Conservation (phyloP, 495 filamentous ascomycete genomes). For the Penicillium cataractarum region DNA sequence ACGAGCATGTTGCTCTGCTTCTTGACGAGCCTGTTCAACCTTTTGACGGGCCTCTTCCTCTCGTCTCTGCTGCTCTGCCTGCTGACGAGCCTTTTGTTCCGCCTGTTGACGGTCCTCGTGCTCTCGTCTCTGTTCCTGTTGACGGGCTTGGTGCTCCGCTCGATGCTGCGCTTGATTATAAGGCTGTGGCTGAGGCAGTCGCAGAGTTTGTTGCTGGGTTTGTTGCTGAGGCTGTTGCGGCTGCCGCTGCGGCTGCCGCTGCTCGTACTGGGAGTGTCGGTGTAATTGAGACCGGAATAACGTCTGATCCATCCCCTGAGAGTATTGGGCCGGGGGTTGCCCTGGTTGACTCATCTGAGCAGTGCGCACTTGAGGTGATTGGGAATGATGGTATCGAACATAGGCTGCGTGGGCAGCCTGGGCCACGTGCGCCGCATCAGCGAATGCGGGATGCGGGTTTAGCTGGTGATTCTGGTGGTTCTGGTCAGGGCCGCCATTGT, state of each 20-base stretch:
- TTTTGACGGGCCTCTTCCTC: background rate
- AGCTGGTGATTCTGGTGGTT: background rate
- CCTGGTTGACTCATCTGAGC: background rate
- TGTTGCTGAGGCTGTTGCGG: background rate
- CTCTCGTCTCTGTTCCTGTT: background rate
- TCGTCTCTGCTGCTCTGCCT: background rate
- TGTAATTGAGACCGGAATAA: constrained; percentile 7
- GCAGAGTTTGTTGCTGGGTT: background rate
- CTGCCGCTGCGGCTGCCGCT: constrained; percentile 7
- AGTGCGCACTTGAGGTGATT: background rate
- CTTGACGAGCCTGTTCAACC: background rate
- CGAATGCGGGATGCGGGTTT: constrained; percentile 10
- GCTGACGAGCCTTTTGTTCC: background rate
- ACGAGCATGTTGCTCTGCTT: background rate
- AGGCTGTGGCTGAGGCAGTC: background rate
- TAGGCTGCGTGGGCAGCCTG: constrained; percentile 3
- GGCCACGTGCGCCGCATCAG: constrained; percentile 12
- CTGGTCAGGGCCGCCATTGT: background rate
- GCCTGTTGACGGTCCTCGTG: background rate
- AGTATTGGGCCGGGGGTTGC: background rate
- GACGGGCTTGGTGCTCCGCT: background rate
- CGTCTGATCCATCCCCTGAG: constrained; percentile 5
- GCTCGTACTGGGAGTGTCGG: background rate
- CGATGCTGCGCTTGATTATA: background rate
- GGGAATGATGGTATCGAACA: background rate